These are phyloP conservation scores for Lachnellula arida DNA, from an alignment of 2,329 filamentous ascomycete species.

Conservation along the genomic window DNA sequence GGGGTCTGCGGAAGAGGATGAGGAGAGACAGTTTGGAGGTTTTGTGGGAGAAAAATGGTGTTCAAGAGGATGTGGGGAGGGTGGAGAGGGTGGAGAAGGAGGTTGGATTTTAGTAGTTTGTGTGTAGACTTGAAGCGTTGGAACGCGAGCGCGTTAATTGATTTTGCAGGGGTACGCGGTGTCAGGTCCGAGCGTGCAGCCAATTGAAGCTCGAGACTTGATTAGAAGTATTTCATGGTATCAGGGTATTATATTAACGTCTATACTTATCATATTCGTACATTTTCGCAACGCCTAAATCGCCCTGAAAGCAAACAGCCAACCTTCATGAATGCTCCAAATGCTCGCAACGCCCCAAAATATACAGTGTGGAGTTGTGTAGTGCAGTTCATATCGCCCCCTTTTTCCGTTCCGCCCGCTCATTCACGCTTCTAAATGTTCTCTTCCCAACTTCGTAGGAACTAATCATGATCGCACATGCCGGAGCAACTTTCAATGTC, in stretches of 20 bases:
- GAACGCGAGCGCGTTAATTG: constrained; percentile 12
- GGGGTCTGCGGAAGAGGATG: constrained; percentile 8
- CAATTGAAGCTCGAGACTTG: background rate
- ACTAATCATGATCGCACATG: constrained; percentile 98
- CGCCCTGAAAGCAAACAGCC: constrained; percentile 21
- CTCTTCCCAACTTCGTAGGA: constrained; percentile 96
- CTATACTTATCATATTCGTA: background rate
- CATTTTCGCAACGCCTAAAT: constrained; percentile 7
- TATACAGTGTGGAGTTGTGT: constrained; percentile 6
- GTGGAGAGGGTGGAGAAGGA: background rate
- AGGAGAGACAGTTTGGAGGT: constrained; percentile 21
- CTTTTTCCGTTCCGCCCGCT: constrained; percentile 34
- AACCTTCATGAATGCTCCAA: background rate
- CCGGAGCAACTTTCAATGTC: constrained; percentile 89
- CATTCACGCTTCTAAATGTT: constrained; percentile 72
- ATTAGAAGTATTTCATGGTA: background rate
- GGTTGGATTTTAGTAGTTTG: background rate
- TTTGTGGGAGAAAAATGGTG: background rate
- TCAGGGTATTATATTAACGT: background rate
- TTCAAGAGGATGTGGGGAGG: background rate
- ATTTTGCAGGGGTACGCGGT: constrained; percentile 17
- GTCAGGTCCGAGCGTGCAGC: constrained; percentile 17
- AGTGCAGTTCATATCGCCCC: constrained; percentile 16
- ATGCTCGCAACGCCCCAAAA: constrained; percentile 11
- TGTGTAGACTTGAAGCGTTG: too few species aligned